Percentiles rank a stretch among this genome's conserved stretches.
Evolutionary conservation across 306 rosid species (phyloP).

Genomic region (Astragalus membranaceus): DNA sequence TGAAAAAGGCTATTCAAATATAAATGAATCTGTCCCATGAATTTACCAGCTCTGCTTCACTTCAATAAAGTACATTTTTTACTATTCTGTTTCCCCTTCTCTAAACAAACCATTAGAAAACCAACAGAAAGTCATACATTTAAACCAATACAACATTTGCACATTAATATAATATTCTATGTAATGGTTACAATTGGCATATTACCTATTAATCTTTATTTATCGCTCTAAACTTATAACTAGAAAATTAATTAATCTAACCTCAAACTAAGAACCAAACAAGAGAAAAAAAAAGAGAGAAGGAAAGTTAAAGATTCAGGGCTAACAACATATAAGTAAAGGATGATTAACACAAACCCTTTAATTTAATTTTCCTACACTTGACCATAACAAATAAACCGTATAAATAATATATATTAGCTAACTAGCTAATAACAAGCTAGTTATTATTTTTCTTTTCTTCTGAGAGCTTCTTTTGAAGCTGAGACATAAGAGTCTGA

Average conservation of each 20-base stretch:
- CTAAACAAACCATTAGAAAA: not conserved
- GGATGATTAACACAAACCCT: slow-evolving; percentile 16
- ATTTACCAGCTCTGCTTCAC: not conserved
- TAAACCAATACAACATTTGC: not conserved
- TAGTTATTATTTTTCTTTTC: slow-evolving; percentile 14
- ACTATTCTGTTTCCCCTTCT: slow-evolving; percentile 2
- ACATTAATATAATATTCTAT: slow-evolving; percentile 7
- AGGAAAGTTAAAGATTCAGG: slow-evolving; percentile 4
- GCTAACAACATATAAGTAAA: slow-evolving; percentile 19
- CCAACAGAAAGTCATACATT: not conserved
- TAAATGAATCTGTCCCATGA: not conserved
- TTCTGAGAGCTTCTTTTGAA: slow-evolving; percentile 45
- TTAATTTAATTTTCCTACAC: not conserved
- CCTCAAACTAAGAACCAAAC: slow-evolving; percentile 10
- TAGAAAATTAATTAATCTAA: slow-evolving; percentile 23
- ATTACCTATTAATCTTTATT: slow-evolving; percentile 21
- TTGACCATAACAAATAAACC: slow-evolving; percentile 12
- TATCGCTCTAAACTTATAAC: slow-evolving; percentile 22
- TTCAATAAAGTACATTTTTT: not conserved
- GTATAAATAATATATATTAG: not conserved
- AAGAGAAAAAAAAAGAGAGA: not conserved
- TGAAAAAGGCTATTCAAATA: not conserved
- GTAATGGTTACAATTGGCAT: slow-evolving; percentile 30
- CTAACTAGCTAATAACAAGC: not conserved
- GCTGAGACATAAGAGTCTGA: slow-evolving; percentile 57